Conservation (phyloP, 306 rosid species). For the Vigna mungo region DNA sequence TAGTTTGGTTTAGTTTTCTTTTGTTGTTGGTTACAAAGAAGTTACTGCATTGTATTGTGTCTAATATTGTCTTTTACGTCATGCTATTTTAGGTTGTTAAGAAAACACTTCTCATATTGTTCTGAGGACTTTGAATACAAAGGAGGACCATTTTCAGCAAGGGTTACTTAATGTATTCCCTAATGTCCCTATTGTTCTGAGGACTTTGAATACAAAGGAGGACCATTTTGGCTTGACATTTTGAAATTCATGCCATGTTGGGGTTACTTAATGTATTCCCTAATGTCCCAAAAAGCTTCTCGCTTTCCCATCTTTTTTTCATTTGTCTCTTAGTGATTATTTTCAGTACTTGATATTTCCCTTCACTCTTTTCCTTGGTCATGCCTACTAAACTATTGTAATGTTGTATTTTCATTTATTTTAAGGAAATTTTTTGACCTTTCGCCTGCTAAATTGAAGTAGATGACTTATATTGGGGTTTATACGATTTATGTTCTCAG, state of each 20-base stretch:
- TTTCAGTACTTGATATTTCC: constrained; percentile 13
- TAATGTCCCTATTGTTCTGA: too few relatives aligned
- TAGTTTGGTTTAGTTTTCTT: constrained; percentile 1
- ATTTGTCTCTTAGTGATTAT: background rate
- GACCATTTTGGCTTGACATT: too few relatives aligned
- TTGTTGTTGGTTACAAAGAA: constrained; percentile 29
- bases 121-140: constrained; percentile 40
- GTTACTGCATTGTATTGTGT: too few relatives aligned
- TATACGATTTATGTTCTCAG: background rate
- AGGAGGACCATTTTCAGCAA: constrained; percentile 44
- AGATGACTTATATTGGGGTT: constrained; percentile 15
- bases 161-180: too few relatives aligned
- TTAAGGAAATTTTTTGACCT: constrained; percentile 29
- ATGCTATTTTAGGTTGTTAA: constrained; percentile 60
- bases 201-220: too few relatives aligned
- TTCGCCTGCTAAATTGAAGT: constrained; percentile 24
- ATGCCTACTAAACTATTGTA: constrained; percentile 22
- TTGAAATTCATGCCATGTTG: too few relatives aligned
- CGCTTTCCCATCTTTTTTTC: constrained; percentile 6
- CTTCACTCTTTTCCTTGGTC: background rate
- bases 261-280: too few relatives aligned
- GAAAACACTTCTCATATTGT: constrained; percentile 50
- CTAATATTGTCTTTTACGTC: constrained; percentile 41
- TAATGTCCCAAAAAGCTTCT: constrained; percentile 36
- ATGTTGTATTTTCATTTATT: constrained; percentile 36